Evolutionary conservation across 1,284 basidiomycete species (phyloP), one percentile per base, ranked within the genome.

Genomic region (Papiliotrema nemorosa): DNA sequence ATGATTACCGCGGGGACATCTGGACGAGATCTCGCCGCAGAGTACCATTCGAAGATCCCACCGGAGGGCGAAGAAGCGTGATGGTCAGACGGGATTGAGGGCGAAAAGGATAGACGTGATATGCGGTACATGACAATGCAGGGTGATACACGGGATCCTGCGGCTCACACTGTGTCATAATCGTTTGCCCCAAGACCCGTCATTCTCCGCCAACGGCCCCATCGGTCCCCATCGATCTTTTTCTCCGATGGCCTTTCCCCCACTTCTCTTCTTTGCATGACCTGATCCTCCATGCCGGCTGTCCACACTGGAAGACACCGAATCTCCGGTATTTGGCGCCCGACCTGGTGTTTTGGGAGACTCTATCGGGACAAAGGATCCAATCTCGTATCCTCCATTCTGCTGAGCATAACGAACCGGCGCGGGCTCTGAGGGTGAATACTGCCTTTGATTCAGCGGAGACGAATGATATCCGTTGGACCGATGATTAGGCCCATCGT

Each of bases 401-500:
- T 13, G 14, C 3, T 3, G 21, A 3, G 38, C 38, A 26, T 49
- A 49, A 6, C 39, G 47, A 5, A 27, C 16, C 26, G 38, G 47
- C 18, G 25, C 24, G 9, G 31, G 26, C 25, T 35, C 16, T 3
- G n/a, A 13, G 6, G 31, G 12, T 5, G 20, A 18, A 21, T 20
- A 48, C 14, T 45, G 38, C 21, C 33, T 31, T 16, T 20, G 48
- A 37, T 35, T 31, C 20, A 42, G 44, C 26, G 36, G 47, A 29
- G 44, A 51, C 38, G 50, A 58, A 55, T 27, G 20, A 21, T 44
- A 31, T 6, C 49, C 49, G 31, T 50, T 50, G n/a, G 33, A 22
- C 2, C 27, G 46, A 33, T 42, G 50, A 9, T 60, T 49, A 2
- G 81, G 74, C 53, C 77, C 70, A 53, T 89, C 86, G 57, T 91